phyloP scores from a whole-genome alignment of 352 stramenopile genomes.

The Phytopythium sindhum region DNA sequence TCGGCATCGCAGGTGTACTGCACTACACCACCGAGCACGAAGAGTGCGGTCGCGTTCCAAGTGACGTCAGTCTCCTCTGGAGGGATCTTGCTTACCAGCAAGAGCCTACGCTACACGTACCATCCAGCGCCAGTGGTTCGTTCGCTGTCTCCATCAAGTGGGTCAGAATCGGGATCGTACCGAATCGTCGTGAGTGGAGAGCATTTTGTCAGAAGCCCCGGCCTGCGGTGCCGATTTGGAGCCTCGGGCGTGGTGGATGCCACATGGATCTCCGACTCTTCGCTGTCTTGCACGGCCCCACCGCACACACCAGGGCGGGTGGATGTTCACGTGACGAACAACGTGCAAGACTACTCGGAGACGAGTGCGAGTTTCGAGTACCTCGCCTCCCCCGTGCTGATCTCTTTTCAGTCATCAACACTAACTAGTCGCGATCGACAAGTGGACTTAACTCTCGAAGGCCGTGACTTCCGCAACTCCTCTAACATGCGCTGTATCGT shows the following conservation, averaged over 20 bases:
- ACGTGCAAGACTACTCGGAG: constrained; percentile 46
- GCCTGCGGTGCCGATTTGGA: constrained; percentile 43
- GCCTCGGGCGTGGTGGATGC: constrained; percentile 21
- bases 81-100: background rate
- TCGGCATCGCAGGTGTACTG: constrained; percentile 30
- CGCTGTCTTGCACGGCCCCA: constrained; percentile 29
- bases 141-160: constrained; percentile 15
- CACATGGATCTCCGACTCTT: constrained; percentile 29
- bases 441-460: constrained; percentile 17
- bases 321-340: constrained; percentile 48
- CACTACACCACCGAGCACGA: constrained; percentile 18
- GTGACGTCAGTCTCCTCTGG: constrained; percentile 3
- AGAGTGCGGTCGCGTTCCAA: constrained; percentile 20
- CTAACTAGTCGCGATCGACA: constrained; percentile 8
- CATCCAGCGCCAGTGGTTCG: constrained; percentile 12
- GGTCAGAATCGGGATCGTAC: constrained; percentile 29
- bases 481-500: constrained; percentile 31
- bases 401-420: constrained; percentile 24
- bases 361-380: constrained; percentile 33
- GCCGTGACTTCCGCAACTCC: constrained; percentile 37
- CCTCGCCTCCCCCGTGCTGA: constrained; percentile 25
- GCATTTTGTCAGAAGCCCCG: constrained; percentile 29
- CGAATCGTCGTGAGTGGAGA: constrained; percentile 23
- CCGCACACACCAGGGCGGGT: constrained; percentile 25
- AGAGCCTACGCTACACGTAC: constrained; percentile 20